Base-by-base conservation (phyloP, 2,329 filamentous ascomycete genomes). In the Onygena corvina region DNA sequence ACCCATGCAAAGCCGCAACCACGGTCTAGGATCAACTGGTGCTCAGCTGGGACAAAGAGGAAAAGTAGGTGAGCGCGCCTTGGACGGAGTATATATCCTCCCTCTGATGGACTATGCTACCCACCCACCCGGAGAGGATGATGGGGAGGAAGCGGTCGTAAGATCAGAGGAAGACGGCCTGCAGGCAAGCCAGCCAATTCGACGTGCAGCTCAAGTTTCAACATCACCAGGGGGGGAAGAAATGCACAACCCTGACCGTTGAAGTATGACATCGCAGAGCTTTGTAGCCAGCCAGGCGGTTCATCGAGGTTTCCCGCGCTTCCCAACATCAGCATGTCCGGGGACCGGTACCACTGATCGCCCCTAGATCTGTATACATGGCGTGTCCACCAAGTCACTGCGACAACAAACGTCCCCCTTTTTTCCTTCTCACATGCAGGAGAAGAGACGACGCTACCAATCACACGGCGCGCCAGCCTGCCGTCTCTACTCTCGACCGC, bases 361-460 rank as follows among this genome's bases (percentile, higher is more conserved):
- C 21, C 38, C 25, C 47, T 52, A 3, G 49, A 50, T 44, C 44
- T 47, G 11, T 47, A 42, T 27, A 50, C 47, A 48, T 42, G 33
- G 45, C 34, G 49, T 11, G 42, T 50, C 9, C 30, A 50, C 21
- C 50, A 86, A 82, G 85, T 83, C 20, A 80, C 83, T n/a, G 81
- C 77, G 34, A 76, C 18, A 11, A 38, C 9, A 11, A 16, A 18
- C 34, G 21, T 21, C 34, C 34, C 11, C 9, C 34, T 38, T 21
- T 21, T 18, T 40, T 40, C 34, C 25, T 21, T 40, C 36, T 40
- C 36, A 40, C 36, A 40, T 40, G 36, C 36, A 40, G 36, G 20
- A 40, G 36, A n/a, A n/a, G n/a, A 40, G 36, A 40, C 20, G 36
- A 40, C 36, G 36, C 42, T 46, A 21, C 30, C 30, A 46, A 46